Conservation (phyloP, 2,329 filamentous ascomycete species). For the Alternaria atra region DNA sequence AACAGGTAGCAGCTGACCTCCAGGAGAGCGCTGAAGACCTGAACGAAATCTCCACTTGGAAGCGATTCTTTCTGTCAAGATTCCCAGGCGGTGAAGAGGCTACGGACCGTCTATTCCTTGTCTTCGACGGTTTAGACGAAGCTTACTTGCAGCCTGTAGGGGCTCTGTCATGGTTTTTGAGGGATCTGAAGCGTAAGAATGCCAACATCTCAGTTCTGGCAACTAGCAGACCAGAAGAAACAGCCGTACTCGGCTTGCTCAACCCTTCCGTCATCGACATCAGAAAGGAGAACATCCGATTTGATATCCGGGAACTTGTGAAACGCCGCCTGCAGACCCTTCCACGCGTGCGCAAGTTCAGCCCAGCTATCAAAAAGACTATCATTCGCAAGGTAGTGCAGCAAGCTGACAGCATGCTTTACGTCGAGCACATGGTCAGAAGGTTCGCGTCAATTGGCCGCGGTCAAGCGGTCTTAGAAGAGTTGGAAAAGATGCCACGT, state of each 20-base stretch:
- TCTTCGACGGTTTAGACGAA: constrained; percentile 3
- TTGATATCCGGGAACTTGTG: background rate
- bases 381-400: constrained; percentile 43
- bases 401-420: constrained; percentile 49
- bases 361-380: constrained; percentile 37
- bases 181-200: background rate
- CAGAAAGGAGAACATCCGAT: background rate
- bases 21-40: constrained; percentile 29
- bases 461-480: constrained; percentile 45
- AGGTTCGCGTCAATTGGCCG: constrained; percentile 44
- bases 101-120: background rate
- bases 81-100: background rate
- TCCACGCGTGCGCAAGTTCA: constrained; percentile 24
- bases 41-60: background rate
- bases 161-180: background rate
- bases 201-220: background rate
- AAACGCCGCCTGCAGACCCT: background rate
- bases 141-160: constrained; percentile 5
- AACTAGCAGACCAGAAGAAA: constrained; percentile 8
- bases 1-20: constrained; percentile 40
- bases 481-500: constrained; percentile 34
- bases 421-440: constrained; percentile 47
- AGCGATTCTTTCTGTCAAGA: constrained; percentile 1
- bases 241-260: background rate
- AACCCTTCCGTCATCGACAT: background rate